phyloP scores from a whole-genome alignment of 768 basidiomycete genomes.

The Lyophyllum atratum region DNA sequence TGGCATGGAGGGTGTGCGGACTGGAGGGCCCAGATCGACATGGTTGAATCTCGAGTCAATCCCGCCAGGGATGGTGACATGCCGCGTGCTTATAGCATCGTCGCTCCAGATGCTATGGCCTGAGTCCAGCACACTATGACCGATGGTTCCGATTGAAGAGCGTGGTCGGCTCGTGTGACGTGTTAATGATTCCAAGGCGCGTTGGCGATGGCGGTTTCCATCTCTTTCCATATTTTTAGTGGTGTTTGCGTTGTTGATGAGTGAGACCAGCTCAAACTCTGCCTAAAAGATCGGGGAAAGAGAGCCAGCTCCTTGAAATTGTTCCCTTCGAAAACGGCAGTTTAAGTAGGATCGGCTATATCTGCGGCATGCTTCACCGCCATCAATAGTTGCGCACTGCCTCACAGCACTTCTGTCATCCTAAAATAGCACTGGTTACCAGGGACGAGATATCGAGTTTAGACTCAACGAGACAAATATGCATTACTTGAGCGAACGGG shows the following conservation, averaged over 20 bases:
- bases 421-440: neutral
- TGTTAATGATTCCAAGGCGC: slow-evolving; percentile 23
- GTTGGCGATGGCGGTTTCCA: slow-evolving; percentile 22
- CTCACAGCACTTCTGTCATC: neutral
- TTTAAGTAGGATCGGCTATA: slow-evolving; percentile 1
- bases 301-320: slow-evolving; percentile 21
- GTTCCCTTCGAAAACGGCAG: neutral
- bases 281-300: slow-evolving; percentile 7
- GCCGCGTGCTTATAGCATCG: slow-evolving; percentile 15
- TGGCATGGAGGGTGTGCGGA: neutral
- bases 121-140: slow-evolving; percentile 11
- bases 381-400: neutral
- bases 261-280: slow-evolving; percentile 26
- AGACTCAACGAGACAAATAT: too few species aligned
- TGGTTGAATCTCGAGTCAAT: slow-evolving; percentile 17
- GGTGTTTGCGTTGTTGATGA: slow-evolving; percentile 10
- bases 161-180: slow-evolving; percentile 7
- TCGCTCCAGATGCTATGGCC: slow-evolving; percentile 20
- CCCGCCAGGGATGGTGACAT: slow-evolving; percentile 9
- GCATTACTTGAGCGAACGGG: too few species aligned
- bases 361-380: too few species aligned
- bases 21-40: slow-evolving; percentile 9
- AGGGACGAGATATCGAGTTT: too few species aligned
- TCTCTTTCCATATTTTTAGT: slow-evolving; percentile 17
- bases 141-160: slow-evolving; percentile 6